A percentile compares a stretch with the other conserved stretches of the same genome.
phyloP scores from a whole-genome alignment of 192 early-diverging fungal species.

The Mortierella antarctica region DNA sequence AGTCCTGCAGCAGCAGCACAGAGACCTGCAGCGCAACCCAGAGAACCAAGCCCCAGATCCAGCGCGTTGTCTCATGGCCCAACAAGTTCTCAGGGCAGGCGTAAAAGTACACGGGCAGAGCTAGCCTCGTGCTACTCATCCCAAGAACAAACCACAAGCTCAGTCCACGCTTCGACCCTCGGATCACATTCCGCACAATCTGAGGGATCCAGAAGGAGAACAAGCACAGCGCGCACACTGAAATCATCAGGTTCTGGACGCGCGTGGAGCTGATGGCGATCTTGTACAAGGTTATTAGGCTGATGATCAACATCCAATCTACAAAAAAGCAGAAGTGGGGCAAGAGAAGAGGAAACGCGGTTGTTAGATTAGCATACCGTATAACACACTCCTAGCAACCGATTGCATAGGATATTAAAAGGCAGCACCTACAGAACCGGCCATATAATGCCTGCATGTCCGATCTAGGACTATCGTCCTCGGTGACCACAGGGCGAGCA shows the following conservation, averaged over 20 bases:
- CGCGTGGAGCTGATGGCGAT: conserved; percentile 60
- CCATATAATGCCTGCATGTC: conserved; percentile 65
- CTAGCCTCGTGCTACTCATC: conserved; percentile 64
- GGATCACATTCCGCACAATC: conserved; percentile 73
- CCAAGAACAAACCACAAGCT: conserved; percentile 69
- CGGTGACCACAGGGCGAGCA: conserved; percentile 16
- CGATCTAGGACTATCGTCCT: conserved; percentile 43
- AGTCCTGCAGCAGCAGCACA: conserved; percentile 73
- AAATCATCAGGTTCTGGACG: conserved; percentile 59
- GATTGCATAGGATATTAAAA: not conserved
- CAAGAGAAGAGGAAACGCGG: not conserved
- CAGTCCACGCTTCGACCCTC: conserved; percentile 70
- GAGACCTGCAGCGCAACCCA: conserved; percentile 70
- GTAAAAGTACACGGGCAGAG: conserved; percentile 69
- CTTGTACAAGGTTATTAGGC: conserved; percentile 72
- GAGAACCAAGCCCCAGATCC: conserved; percentile 62
- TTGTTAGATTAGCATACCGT: not conserved
- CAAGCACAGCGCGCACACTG: conserved; percentile 54
- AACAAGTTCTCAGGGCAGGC: conserved; percentile 70
- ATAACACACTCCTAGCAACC: not conserved
- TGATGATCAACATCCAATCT: conserved; percentile 68
- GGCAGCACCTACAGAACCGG: conserved; percentile 63
- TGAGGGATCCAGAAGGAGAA: conserved; percentile 90
- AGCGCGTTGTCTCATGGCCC: conserved; percentile 60
- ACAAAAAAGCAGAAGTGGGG: conserved; percentile 19